phyloP scores from a whole-genome alignment of 345 rosid species.

The Rhizophora apiculata region DNA sequence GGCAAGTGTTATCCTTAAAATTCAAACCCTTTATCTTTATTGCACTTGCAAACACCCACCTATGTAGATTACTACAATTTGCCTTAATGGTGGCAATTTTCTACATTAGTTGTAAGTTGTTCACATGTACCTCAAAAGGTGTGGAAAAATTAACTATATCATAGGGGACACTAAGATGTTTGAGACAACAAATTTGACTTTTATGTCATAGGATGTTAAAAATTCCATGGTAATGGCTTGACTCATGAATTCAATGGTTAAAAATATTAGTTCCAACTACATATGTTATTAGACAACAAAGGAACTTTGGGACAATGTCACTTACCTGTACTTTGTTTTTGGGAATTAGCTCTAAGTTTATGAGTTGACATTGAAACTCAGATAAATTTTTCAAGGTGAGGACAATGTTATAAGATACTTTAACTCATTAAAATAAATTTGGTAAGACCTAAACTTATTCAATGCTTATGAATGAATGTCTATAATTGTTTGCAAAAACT shows the following conservation, averaged over 20 bases:
- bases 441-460: background rate
- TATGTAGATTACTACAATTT: background rate
- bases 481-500: background rate
- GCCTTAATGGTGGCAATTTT: background rate
- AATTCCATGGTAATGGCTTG: constrained; percentile 21
- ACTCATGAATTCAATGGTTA: constrained; percentile 7
- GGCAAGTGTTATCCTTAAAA: too few species aligned
- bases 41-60: too few species aligned
- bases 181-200: background rate
- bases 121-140: background rate
- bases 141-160: background rate
- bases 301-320: constrained; percentile 15
- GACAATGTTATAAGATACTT: constrained; percentile 4
- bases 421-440: constrained; percentile 3
- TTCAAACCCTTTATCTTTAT: too few species aligned
- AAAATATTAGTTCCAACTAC: constrained; percentile 7
- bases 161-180: background rate
- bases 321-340: background rate
- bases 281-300: background rate
- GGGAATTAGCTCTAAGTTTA: constrained; percentile 9
- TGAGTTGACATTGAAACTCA: background rate
- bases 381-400: background rate
- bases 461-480: background rate
- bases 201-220: constrained; percentile 1
- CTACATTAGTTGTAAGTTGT: background rate